These are phyloP conservation scores for Erigeron canadensis DNA, from an alignment of 129 eudicot genomes.

Conservation along the genomic window DNA sequence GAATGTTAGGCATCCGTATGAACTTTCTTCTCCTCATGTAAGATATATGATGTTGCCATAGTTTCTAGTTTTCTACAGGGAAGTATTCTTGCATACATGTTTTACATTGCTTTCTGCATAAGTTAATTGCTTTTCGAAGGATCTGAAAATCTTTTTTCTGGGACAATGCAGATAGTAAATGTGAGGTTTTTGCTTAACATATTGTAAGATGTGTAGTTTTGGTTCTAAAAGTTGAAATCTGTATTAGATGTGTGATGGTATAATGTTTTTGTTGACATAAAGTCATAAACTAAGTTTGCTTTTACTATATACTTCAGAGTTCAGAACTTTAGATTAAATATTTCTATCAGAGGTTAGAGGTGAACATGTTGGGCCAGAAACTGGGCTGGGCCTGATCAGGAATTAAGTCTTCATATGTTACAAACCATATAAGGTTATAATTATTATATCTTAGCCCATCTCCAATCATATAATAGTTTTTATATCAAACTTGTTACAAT, in stretches of 20 bases:
- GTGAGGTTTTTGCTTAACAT: background rate
- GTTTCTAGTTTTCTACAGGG: background rate
- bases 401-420: no score
- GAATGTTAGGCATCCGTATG: background rate
- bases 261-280: no score
- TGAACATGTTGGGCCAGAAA: no score
- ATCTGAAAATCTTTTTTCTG: background rate
- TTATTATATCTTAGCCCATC: no score
- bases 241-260: background rate
- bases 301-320: no score
- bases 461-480: no score
- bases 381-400: no score
- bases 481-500: no score
- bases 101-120: background rate
- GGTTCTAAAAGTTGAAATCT: background rate
- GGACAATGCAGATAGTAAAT: background rate
- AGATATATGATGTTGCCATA: background rate
- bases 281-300: no score
- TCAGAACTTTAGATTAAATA: no score
- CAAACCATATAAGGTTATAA: no score
- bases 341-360: no score
- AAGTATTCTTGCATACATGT: background rate
- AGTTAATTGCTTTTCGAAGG: background rate
- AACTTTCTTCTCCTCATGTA: background rate
- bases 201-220: background rate